Conservation (phyloP, 352 stramenopile genomes). For the Globisporangium yorkense region DNA sequence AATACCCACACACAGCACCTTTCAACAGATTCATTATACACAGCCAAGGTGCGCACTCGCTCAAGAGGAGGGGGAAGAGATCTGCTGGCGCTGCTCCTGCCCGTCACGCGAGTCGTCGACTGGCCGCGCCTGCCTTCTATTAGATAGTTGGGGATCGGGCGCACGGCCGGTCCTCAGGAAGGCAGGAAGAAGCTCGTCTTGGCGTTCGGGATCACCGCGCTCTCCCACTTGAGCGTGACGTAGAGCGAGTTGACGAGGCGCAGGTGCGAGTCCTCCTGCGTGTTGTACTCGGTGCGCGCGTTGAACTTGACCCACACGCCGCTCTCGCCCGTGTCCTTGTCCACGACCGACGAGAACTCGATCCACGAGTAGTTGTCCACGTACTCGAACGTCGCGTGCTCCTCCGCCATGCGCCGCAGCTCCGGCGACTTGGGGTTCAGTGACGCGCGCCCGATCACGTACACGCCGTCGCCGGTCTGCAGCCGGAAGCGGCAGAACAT, state of each 20-base stretch:
- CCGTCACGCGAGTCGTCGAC: no score
- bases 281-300: constrained; percentile 51
- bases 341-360: constrained; percentile 31
- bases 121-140: not conserved
- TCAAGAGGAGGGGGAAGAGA: not conserved
- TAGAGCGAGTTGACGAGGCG: constrained; percentile 46
- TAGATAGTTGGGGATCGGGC: not conserved
- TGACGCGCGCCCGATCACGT: constrained; percentile 49
- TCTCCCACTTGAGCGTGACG: constrained; percentile 51
- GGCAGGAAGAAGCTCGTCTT: constrained; percentile 9
- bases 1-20: not conserved
- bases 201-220: constrained; percentile 29
- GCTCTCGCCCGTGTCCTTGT: constrained; percentile 23
- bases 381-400: constrained; percentile 38
- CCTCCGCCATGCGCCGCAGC: constrained; percentile 25
- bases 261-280: constrained; percentile 46
- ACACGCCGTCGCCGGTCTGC: constrained; percentile 37
- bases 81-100: not conserved
- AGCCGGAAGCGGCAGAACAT: constrained; percentile 42
- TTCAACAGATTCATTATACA: not conserved
- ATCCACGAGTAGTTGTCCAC: constrained; percentile 52
- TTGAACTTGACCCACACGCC: constrained; percentile 62
- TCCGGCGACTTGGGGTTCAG: constrained; percentile 44
- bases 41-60: not conserved
- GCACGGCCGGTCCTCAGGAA: not conserved